A percentile compares a stretch with the other conserved stretches of the same genome.
phyloP scores from a whole-genome alignment of 805 yeast genomes.

The Kazachstania martiniae region DNA sequence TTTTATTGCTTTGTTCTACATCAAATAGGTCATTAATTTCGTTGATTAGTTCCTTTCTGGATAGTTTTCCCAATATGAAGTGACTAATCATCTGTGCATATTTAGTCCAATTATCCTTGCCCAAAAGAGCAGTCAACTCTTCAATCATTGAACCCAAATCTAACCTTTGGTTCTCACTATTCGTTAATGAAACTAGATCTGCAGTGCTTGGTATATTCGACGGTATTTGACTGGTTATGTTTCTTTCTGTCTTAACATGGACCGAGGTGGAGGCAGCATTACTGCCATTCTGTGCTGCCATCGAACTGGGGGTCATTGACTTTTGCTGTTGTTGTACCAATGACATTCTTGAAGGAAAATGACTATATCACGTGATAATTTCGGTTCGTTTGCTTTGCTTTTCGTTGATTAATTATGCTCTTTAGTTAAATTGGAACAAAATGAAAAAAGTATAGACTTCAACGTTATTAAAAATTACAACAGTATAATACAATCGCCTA shows the following conservation, averaged over 20 bases:
- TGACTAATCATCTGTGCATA: slow-evolving; percentile 71
- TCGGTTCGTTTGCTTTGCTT: too few relatives aligned
- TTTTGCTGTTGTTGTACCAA: slow-evolving; percentile 13
- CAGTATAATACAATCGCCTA: too few relatives aligned
- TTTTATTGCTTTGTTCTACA: background rate
- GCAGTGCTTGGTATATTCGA: too few relatives aligned
- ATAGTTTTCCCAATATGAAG: slow-evolving; percentile 69
- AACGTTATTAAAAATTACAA: too few relatives aligned
- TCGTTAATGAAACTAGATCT: background rate
- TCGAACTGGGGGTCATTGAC: slow-evolving; percentile 6
- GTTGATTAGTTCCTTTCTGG: slow-evolving; percentile 60
- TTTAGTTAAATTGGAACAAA: too few relatives aligned
- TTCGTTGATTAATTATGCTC: too few relatives aligned
- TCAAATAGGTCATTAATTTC: slow-evolving; percentile 45
- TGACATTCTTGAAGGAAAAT: slow-evolving; percentile 8
- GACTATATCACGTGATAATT: background rate
- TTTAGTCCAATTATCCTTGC: slow-evolving; percentile 66
- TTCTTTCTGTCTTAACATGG: slow-evolving; percentile 2
- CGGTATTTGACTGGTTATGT: too few relatives aligned
- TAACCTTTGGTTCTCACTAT: slow-evolving; percentile 28
- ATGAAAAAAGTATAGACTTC: too few relatives aligned
- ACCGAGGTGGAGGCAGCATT: background rate
- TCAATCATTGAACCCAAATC: slow-evolving; percentile 59
- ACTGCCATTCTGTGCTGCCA: too few relatives aligned
- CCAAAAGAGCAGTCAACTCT: slow-evolving; percentile 63